Base-by-base conservation (phyloP, 495 filamentous ascomycete genomes). In the Penicillium desertorum region DNA sequence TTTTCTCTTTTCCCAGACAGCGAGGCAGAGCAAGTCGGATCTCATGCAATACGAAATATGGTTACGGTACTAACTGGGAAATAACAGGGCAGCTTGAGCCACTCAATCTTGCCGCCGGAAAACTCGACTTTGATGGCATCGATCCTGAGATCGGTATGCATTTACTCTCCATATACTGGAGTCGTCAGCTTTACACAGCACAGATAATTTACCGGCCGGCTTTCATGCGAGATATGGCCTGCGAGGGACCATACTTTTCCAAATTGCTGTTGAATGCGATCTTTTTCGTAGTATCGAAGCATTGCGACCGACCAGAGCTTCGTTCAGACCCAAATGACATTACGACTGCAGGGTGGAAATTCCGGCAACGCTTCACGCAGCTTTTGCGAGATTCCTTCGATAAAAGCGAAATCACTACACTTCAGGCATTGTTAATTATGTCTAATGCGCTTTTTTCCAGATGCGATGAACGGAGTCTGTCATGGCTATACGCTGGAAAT, bases 221-320 rank as follows among this genome's bases (percentile, higher is more conserved):
- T 0, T 71, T 71, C 56, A 71, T 71, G 69, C 61, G 69, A 4
- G 69, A 71, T 22, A 71, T 71, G 69, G 69, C 69, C 25, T 72
- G 64, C 34, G 54, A 61, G 2, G 79, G 79, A 1, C 75, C 75
- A 3, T 78, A 79, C 42, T 79, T 76, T 47, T 76, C 73, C 2
- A 76, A 73, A 46, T 52, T 81, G 0, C 68, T 80, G 0, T 63
- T 80, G 0, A 80, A 80, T 53, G 76, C 78, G 7, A 79, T 81
- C 6, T 74, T 74, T 23, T 80, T 74, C 48, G 65, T 58, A 0
- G 70, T 72, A 0, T 76, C 74, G 2, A 77, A 78, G 45, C 70
- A 69, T 51, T 70, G 70, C 36, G 14, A 61, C 8, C 57, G 70
- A 4, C 50, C 51, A 2, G 70, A 76, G 20, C 49, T 79, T 12